Evolutionary conservation across 2,329 filamentous ascomycete genomes (phyloP), one percentile per base, ranked within the genome.

Genomic region (Colletotrichum liriopes): DNA sequence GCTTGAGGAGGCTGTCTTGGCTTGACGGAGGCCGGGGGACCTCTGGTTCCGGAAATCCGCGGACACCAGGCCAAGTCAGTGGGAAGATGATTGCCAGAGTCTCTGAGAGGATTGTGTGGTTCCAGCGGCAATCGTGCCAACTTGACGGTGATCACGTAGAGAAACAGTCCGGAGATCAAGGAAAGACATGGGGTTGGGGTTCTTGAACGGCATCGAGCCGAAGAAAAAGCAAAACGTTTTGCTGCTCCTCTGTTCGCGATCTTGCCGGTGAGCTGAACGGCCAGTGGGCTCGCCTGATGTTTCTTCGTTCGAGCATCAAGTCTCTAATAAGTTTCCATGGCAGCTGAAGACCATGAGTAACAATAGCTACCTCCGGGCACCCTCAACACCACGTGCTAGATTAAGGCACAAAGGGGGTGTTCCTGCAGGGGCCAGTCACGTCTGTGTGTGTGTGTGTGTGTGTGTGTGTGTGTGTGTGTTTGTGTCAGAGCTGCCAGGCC

Each of bases 341-440:
- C 29, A 39, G 26, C 60, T 29, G 29, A 35, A 59, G 43, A 23
- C 43, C n/a, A 58, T 18, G 8, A 35, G 23, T 23, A 32, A 37
- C 35, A 47, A 47, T 32, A 14, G 41, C 37, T 26, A 35, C 54
- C 20, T 47, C 32, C 18, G 32, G n/a, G 45, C 12, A 29, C 45
- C 32, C 59, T 23, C 23, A 39, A 61, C 47, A 55, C 49, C 60
- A 49, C 47, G 37, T 41, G 47, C 47, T 60, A 64, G 47, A 29
- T 59, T 65, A 49, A 29, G 59, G 45, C 49, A 59, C 43, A 59
- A 60, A 32, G 29, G 43, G 37, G 35, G 11, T 35, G 47, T 54
- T 66, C 54, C 37, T 70, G 55, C 65, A 65, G 47, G 70, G 70
- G 39, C 49, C 55, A 39, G 14, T 35, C n/a, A 16, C 12, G 45